These are phyloP conservation scores for Yamadazyma olivae DNA, from an alignment of 805 yeast species.

Conservation along the genomic window DNA sequence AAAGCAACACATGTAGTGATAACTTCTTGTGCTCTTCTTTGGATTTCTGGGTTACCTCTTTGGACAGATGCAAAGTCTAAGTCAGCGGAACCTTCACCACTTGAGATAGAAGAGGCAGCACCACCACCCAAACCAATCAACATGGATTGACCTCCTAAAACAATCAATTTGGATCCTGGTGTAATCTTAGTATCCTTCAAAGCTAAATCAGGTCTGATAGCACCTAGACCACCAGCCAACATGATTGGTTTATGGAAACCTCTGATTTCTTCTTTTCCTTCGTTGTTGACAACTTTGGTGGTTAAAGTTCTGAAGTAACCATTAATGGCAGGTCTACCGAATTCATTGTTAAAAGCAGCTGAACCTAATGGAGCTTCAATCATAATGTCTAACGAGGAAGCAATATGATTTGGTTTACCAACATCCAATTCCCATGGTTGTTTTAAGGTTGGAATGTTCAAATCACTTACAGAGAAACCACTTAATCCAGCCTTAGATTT, in stretches of 20 bases:
- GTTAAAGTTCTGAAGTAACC: conserved; percentile 97
- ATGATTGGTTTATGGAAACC: conserved; percentile 99
- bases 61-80: conserved; percentile 98
- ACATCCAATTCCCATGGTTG: conserved; percentile 96
- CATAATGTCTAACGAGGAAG: conserved; percentile 92
- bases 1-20: conserved; percentile 89
- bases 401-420: conserved; percentile 92
- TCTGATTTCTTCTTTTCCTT: conserved; percentile 70
- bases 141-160: conserved; percentile 97
- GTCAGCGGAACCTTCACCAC: conserved; percentile 95
- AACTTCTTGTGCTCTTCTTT: conserved; percentile 98
- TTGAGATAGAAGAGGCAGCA: conserved; percentile 96
- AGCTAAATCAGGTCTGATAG: conserved; percentile 90
- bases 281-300: conserved; percentile 61
- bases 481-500: conserved; percentile 94
- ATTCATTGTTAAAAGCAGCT: conserved; percentile 97
- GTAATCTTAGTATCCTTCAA: conserved; percentile 84
- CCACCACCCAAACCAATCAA: conserved; percentile 99
- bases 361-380: conserved; percentile 96
- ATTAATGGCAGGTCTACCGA: conserved; percentile 95
- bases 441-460: conserved; percentile 74
- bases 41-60: conserved; percentile 99
- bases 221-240: conserved; percentile 99
- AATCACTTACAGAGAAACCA: conserved; percentile 90
- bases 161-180: conserved; percentile 88